These are phyloP conservation scores for Delitschia confertaspora DNA, from an alignment of 495 filamentous ascomycete species.

Conservation along the genomic window DNA sequence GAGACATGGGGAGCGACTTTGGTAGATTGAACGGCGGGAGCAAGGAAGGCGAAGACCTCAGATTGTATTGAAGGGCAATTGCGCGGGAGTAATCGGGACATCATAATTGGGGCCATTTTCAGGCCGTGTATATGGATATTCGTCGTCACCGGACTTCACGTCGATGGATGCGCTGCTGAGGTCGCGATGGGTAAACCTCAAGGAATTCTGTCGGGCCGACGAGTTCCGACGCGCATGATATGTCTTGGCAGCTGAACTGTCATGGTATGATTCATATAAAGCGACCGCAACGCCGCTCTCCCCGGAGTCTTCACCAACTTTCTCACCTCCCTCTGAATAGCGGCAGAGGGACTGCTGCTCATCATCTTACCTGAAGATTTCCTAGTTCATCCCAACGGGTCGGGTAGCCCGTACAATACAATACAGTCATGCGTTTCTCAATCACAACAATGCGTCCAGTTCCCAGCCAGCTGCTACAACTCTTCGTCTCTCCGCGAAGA, in stretches of 20 bases:
- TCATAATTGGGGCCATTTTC: constrained; percentile 16
- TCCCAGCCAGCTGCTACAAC: not conserved
- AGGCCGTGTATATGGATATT: constrained; percentile 5
- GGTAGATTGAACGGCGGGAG: constrained; percentile 8
- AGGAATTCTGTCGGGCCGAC: not conserved
- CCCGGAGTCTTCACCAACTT: not conserved
- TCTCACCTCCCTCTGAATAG: constrained; percentile 6
- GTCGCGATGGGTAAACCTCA: too few relatives aligned
- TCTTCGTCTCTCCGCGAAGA: constrained; percentile 19
- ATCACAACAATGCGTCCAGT: constrained; percentile 1
- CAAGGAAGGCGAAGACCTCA: constrained; percentile 20
- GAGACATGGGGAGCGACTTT: not conserved
- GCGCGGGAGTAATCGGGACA: constrained; percentile 2
- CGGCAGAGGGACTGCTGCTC: constrained; percentile 13
- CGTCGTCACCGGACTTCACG: too few relatives aligned
- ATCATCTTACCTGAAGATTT: constrained; percentile 21
- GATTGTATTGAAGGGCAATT: constrained; percentile 1
- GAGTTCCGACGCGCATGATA: not conserved
- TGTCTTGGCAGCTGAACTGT: constrained; percentile 4
- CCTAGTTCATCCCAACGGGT: constrained; percentile 17
- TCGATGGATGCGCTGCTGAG: too few relatives aligned
- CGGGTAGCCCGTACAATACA: not conserved
- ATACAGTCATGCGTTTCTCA: constrained; percentile 11
- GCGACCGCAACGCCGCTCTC: constrained; percentile 1
- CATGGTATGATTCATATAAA: constrained; percentile 7